These are phyloP conservation scores for Thyridium curvatum DNA, from an alignment of 2,329 filamentous ascomycete species.

Conservation along the genomic window DNA sequence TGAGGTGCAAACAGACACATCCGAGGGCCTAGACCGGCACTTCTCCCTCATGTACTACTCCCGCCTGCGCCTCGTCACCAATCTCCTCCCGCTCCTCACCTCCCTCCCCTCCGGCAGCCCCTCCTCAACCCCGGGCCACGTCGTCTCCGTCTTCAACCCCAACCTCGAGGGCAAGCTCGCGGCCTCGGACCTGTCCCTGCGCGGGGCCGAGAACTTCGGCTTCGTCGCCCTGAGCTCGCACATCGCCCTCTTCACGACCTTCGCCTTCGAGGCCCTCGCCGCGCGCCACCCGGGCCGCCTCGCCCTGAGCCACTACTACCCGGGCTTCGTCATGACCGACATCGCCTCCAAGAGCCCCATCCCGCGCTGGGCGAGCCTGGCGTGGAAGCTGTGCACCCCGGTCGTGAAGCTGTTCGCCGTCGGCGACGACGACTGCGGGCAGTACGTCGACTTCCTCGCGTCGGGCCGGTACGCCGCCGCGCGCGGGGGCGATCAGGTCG, in stretches of 20 bases:
- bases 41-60: slow-evolving; percentile 22
- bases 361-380: background rate
- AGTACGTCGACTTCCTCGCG: slow-evolving; percentile 2
- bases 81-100: slow-evolving; percentile 22
- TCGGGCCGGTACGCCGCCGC: too few species aligned
- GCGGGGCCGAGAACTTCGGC: background rate
- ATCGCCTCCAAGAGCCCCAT: slow-evolving; percentile 1
- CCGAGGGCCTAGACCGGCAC: slow-evolving; percentile 21
- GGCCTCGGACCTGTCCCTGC: slow-evolving; percentile 4
- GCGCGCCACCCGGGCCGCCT: slow-evolving; percentile 1
- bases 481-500: too few species aligned
- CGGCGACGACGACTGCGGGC: background rate
- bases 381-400: background rate
- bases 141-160: slow-evolving; percentile 22
- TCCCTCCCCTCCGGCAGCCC: slow-evolving; percentile 6
- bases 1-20: slow-evolving; percentile 17
- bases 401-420: background rate
- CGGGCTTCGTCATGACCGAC: slow-evolving; percentile 4
- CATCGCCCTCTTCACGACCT: background rate
- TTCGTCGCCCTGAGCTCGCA: background rate
- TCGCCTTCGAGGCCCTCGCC: slow-evolving; percentile 4
- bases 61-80: slow-evolving; percentile 19
- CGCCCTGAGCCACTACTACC: slow-evolving; percentile 7
- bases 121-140: slow-evolving; percentile 20
- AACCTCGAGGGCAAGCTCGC: slow-evolving; percentile 2